phyloP scores from a whole-genome alignment of 106 monocot genomes.

The Dendrobium huoshanense region DNA sequence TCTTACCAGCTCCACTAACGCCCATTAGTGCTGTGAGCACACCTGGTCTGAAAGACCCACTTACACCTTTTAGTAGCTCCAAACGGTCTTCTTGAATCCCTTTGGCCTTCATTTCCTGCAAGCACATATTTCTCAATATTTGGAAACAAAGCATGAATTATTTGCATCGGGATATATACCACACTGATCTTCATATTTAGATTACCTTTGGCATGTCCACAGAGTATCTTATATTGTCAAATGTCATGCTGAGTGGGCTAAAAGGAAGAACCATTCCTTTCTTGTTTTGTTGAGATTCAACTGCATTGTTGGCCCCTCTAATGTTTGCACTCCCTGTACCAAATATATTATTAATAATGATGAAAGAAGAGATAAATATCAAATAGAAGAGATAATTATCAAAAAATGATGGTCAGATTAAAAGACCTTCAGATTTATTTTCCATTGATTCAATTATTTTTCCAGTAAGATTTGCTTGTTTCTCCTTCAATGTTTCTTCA shows the following conservation, averaged over 20 bases:
- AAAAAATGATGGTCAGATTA: not conserved
- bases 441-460: slow-evolving; percentile 1
- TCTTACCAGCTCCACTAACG: slow-evolving; percentile 49
- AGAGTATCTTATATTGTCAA: slow-evolving; percentile 25
- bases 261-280: slow-evolving; percentile 32
- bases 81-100: slow-evolving; percentile 25
- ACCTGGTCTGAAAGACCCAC: slow-evolving; percentile 46
- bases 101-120: slow-evolving; percentile 40
- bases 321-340: not conserved
- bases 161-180: not conserved
- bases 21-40: slow-evolving; percentile 50
- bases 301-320: not conserved
- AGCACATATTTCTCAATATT: not conserved
- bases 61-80: slow-evolving; percentile 29
- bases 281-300: not conserved
- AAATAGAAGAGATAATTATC: not conserved
- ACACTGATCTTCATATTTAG: not conserved
- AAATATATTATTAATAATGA: not conserved
- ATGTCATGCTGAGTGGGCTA: slow-evolving; percentile 16
- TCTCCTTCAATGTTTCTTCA: slow-evolving; percentile 19
- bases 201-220: slow-evolving; percentile 32
- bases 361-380: too few species aligned
- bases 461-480: slow-evolving; percentile 15
- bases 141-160: not conserved
- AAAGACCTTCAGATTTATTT: not conserved